Conservation (phyloP, 495 filamentous ascomycete species). For the Aspergillus ostianus region DNA sequence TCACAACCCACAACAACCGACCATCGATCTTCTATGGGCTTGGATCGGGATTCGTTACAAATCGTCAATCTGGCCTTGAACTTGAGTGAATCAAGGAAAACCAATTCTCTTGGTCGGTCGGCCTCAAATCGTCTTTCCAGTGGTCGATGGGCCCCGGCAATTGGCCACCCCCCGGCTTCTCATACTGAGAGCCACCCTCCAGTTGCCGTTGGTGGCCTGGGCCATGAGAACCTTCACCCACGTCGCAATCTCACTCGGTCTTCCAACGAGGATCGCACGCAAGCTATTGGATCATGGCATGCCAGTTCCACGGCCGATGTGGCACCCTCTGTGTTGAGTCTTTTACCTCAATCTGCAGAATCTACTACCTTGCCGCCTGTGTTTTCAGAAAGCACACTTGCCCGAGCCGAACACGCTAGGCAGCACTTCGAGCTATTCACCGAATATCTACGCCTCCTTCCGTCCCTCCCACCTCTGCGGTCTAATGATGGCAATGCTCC, state of each 20-base stretch:
- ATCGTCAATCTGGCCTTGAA: conserved; percentile 89
- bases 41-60: conserved; percentile 76
- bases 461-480: conserved; percentile 66
- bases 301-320: conserved; percentile 1
- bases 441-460: conserved; percentile 76
- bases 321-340: conserved; percentile 28
- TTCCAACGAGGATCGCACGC: conserved; percentile 14
- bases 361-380: conserved; percentile 48
- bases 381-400: conserved; percentile 75
- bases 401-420: conserved; percentile 74
- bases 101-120: conserved; percentile 37
- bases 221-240: conserved; percentile 13
- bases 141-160: conserved; percentile 52
- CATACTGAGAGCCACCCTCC: conserved; percentile 21
- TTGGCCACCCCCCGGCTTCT: conserved; percentile 47
- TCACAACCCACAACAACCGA: conserved; percentile 13
- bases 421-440: conserved; percentile 74
- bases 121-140: conserved; percentile 34
- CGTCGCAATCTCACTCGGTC: conserved; percentile 22
- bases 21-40: conserved; percentile 26
- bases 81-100: conserved; percentile 76
- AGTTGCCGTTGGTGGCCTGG: conserved; percentile 16
- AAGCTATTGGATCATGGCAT: background rate
- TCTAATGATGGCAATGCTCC: conserved; percentile 10
- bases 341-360: conserved; percentile 31